Base-by-base conservation (phyloP, 306 rosid species). In the Glycine tomentella region DNA sequence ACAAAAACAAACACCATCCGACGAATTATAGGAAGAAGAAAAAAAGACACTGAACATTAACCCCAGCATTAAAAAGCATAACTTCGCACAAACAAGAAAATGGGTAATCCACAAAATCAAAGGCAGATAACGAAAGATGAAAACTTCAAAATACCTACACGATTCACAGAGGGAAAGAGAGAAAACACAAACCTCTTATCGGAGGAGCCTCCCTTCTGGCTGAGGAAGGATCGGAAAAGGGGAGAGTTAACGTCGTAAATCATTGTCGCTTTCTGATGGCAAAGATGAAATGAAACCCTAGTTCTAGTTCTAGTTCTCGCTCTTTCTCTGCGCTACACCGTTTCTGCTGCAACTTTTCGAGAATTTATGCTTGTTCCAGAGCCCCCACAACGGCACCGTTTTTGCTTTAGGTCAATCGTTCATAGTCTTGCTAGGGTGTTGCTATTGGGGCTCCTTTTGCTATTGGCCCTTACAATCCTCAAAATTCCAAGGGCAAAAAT, bases 191-290 rank as follows among this genome's bases (percentile, higher is more conserved):
- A 93, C 99, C 98, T 93, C 88, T 90, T 96, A 40, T 93, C 98
- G 42, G 99, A 25, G 31, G 31, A 79, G 44, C 98, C 97, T 31
- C 99, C 99, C 87, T 90, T 96, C 91, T 96, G 98, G 86, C 98
- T 93, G 76, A 96, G 99, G 93, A 96, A 93, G 79, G 98, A 96
- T 78, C 99, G 97, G 90, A 96, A 96, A 11, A 96, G 94, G 1
- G 93, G 97, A 14, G 98, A 96, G 87, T 96, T 96, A 16, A 92
- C 98, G 89, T 96, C 98, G 94, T 96, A 96, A 63, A 93, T 93
- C 99, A 96, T 96, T 17, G 82, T 82, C 10, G n/a, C 9, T 40
- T 33, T 75, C 48, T 34, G 64, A 31, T 9, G 7, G 5, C 80
- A 25, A 59, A 78, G 9, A 51, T 42, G 81, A 88, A 86, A 51